Percentiles rank a stretch among this genome's conserved stretches.
These are phyloP conservation scores for Alisma plantagoaquatica DNA, from an alignment of 106 monocot genomes.

Conservation along the genomic window DNA sequence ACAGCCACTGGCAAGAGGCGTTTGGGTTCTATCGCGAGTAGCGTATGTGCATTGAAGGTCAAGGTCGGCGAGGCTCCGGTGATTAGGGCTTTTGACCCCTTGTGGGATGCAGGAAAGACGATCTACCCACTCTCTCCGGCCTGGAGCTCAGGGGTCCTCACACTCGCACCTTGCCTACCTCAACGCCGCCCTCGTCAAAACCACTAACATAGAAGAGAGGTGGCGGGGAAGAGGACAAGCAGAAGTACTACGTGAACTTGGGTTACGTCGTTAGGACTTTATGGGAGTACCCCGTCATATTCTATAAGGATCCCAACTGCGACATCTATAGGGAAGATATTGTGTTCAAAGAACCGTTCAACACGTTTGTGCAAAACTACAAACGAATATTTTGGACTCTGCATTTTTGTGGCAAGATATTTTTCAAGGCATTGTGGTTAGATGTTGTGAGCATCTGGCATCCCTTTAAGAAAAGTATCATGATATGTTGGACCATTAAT, in stretches of 20 bases:
- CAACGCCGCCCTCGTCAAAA: too few species aligned
- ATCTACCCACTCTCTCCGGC: slow-evolving; percentile 15
- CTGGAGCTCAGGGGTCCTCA: too few species aligned
- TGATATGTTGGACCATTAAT: slow-evolving; percentile 85
- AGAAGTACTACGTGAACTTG: slow-evolving; percentile 66
- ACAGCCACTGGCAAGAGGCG: too few species aligned
- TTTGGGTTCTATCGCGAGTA: too few species aligned
- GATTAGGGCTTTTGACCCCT: slow-evolving; percentile 39
- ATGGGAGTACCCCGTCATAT: slow-evolving; percentile 51
- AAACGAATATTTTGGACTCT: slow-evolving; percentile 51
- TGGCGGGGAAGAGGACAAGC: slow-evolving; percentile 37
- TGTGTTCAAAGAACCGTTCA: slow-evolving; percentile 79
- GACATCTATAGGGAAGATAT: slow-evolving; percentile 67
- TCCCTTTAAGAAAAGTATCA: slow-evolving; percentile 54
- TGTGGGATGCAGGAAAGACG: slow-evolving; percentile 8
- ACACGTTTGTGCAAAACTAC: slow-evolving; percentile 67
- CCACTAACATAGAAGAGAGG: slow-evolving; percentile 17
- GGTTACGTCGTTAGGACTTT: slow-evolving; percentile 73
- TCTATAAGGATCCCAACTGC: slow-evolving; percentile 52
- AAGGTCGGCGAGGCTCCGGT: slow-evolving; percentile 22
- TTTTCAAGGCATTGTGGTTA: slow-evolving; percentile 63
- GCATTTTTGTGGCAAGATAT: slow-evolving; percentile 34
- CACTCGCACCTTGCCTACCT: too few species aligned
- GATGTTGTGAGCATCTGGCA: slow-evolving; percentile 73
- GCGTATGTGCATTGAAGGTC: too few species aligned